Evolutionary conservation across 1,139 yeast species (phyloP), one percentile per base, ranked within the genome.

Genomic region (Yamadazyma sp.): DNA sequence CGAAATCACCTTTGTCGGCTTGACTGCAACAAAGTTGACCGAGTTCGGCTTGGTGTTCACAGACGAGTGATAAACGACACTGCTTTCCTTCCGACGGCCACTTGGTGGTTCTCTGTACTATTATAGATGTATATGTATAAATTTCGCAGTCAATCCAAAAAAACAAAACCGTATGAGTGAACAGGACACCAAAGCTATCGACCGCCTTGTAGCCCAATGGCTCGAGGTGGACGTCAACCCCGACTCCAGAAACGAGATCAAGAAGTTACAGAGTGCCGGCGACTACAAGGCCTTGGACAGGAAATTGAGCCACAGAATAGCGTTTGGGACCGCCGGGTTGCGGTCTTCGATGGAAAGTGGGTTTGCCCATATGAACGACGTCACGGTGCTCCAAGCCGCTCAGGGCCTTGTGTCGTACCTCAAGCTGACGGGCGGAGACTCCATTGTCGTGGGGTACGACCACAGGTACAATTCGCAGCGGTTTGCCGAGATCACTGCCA

Each of bases 291-390:
- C 69, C 36, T 66, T 89, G 33, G 75, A 74, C 36, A 58, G 58
- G 32, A 72, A 87, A 40, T 62, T 83, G 31, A 42, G 67, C n/a
- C 55, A 62, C 3, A 63, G 96, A 37, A 84, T 89, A 28, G 72
- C 81, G n/a, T 89, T 89, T 61, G 98, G 97, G 0, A 89, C 98
- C 0, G 96, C 98, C 2, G 97, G 97, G 0, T 73, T 92, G 38
- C 67, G 98, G 24, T 80, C 95, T 2, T 69, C 75, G 20, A 89
- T 92, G 96, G 89, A 82, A 48, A 88, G 96, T 0, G 98, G 98
- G 0, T 91, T 86, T 58, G 77, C 81, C 38, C 77, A 89, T 50
- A 86, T 92, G 94, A 92, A 92, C 59, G 87, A 85, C 48, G 83
- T 92, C 10, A 89, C 97, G 0, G 86, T 92, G 1, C 58, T 87